Conservation (phyloP, 169 alveolate species). For the Plasmodium billcollinsi region DNA sequence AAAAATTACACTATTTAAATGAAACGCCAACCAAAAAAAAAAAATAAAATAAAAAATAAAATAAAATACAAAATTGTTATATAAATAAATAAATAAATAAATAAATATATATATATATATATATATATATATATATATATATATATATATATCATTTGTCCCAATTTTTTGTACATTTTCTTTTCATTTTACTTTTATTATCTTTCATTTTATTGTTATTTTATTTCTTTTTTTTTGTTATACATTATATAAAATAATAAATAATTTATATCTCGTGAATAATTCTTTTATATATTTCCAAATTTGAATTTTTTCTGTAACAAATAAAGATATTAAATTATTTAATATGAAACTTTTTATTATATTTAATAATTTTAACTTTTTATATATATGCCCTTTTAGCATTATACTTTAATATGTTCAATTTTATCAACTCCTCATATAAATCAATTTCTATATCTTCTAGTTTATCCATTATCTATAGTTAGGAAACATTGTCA, state of each 20-base stretch:
- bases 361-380: background rate
- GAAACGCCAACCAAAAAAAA: slow-evolving; percentile 2
- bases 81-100: background rate
- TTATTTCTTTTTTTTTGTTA: background rate
- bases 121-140: background rate
- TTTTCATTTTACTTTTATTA: background rate
- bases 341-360: background rate
- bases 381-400: background rate
- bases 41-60: background rate
- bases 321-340: background rate
- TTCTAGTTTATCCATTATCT: slow-evolving; percentile 44
- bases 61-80: background rate
- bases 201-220: background rate
- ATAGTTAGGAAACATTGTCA: background rate
- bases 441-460: slow-evolving; percentile 52
- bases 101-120: background rate
- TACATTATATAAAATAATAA: background rate
- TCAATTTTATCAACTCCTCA: slow-evolving; percentile 37
- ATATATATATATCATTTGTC: background rate
- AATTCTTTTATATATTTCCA: slow-evolving; percentile 48
- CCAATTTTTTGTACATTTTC: background rate
- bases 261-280: slow-evolving; percentile 36
- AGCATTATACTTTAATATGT: slow-evolving; percentile 29
- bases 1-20: slow-evolving; percentile 82
- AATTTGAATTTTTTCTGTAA: slow-evolving; percentile 41